phyloP scores from a whole-genome alignment of 1,284 basidiomycete genomes.

The Apiotrichum brassicae region DNA sequence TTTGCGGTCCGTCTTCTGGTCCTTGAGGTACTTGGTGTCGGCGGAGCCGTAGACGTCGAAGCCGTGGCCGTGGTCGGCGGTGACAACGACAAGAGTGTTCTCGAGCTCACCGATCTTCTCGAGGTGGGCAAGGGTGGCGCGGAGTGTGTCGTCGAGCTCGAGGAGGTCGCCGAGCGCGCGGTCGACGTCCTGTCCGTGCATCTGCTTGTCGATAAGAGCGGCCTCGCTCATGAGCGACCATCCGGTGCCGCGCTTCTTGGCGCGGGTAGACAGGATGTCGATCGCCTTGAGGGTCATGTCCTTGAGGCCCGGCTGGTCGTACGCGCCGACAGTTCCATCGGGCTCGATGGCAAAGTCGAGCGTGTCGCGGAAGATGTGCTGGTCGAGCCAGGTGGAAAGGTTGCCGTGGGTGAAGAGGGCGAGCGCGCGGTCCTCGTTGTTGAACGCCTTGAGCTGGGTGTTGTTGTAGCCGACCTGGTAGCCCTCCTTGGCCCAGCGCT shows the following conservation, averaged over 20 bases:
- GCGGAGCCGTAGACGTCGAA: constrained; percentile 44
- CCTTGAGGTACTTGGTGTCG: constrained; percentile 44
- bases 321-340: constrained; percentile 33
- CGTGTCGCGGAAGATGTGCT: constrained; percentile 44
- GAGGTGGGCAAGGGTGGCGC: constrained; percentile 44
- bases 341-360: constrained; percentile 33
- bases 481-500: constrained; percentile 38
- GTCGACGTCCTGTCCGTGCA: constrained; percentile 46
- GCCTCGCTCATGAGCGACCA: constrained; percentile 49
- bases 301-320: constrained; percentile 47
- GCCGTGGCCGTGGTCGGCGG: constrained; percentile 47
- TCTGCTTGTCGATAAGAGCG: constrained; percentile 47
- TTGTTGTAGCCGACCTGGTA: constrained; percentile 47
- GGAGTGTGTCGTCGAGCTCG: constrained; percentile 48
- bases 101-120: constrained; percentile 46
- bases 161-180: constrained; percentile 48
- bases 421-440: constrained; percentile 42
- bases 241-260: constrained; percentile 41
- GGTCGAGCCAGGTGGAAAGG: constrained; percentile 47
- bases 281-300: constrained; percentile 50
- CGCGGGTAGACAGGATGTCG: constrained; percentile 43
- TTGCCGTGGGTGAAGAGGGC: constrained; percentile 46
- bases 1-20: constrained; percentile 35
- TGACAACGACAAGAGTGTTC: constrained; percentile 47
- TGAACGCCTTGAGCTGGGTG: constrained; percentile 38